Evolutionary conservation across 2,329 filamentous ascomycete species (phyloP), one percentile per base, ranked within the genome.

Genomic region (Thielaviopsis euricoi): DNA sequence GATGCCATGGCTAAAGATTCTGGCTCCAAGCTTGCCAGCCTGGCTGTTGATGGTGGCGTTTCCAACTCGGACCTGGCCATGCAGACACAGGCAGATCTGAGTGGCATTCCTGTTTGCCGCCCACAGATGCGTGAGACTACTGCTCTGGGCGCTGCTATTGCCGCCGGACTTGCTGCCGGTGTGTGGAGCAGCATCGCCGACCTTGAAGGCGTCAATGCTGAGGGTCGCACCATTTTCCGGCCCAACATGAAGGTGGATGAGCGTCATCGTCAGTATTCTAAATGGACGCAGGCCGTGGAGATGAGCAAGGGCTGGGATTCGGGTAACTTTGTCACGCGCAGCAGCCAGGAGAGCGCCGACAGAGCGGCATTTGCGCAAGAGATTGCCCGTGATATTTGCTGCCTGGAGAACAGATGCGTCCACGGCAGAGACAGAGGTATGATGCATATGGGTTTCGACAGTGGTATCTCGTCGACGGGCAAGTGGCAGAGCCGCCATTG

Each of bases 101-200:
- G 86, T 64, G 73, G 83, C 58, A 93, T 95, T 64, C 85, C 84
- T 26, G 86, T 95, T 61, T 82, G 90, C 68, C 82, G 89, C 23
- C 89, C 89, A 0, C 78, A 81, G 58, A 95, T 95, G 89, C 84
- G 87, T 59, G 89, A 95, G 73, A 94, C 89, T 3, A 95, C 89
- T 1, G 86, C 89, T 0, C 78, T 95, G 1, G 89, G 89, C 25
- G 89, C 89, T 15, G 89, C 89, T 53, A 91, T 95, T 64, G 88
- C 89, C 17, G 89, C 89, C 9, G 89, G 87, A n/a, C 82, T 95
- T 60, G 88, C 89, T 9, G 81, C 87, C 13, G 83, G 80, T 51
- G 80, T 91, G 37, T 95, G 89, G 87, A 78, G 80, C 62, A 78
- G 81, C 65, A 81, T 93, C 59, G 78, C 82, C 26, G 86, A 91